Evolutionary conservation across 768 basidiomycete species (phyloP), one percentile per base, ranked within the genome.

Genomic region (Saitozyma sp.): DNA sequence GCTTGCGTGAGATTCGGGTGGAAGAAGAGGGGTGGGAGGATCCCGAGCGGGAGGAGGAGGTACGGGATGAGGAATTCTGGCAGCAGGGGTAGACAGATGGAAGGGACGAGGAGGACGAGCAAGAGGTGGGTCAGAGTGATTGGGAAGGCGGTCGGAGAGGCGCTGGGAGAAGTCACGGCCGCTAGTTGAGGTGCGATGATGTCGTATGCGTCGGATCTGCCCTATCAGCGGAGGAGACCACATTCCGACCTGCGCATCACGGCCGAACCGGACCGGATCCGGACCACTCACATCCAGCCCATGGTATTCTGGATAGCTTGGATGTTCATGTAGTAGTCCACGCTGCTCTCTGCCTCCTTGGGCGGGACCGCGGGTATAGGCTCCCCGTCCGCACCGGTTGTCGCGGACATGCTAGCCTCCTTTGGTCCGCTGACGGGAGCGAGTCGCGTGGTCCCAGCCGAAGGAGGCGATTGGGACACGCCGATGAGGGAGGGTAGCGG

Each of bases 291-390:
- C 89, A 87, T 80, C 8, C 84, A 80, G 7, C 91, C 91, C 91
- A 94, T 93, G 39, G 94, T 84, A 67, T 94, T 94, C 75, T 94
- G 92, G 38, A 94, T 89, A 1, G 84, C 91, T 79, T 93, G 91
- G 3, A 94, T 81, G 65, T 93, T 95, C 14, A 89, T 88, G 63
- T 89, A 88, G 87, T 90, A 93, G 61, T 90, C 88, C 0, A 87
- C 84, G 10, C 86, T 85, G 4, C 87, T 88, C 69, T 91, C 89
- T 3, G 83, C 71, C 0, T 82, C 67, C 58, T 69, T 69, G 2
- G 73, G 74, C 7, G 75, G 71, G 0, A 71, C 75, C 29, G 64
- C 69, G 20, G 70, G 73, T 6, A 72, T 58, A 9, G 59, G 67
- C 50, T 66, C 71, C 10, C 75, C 75, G n/a, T 77, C 72, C 29